A percentile compares a stretch with the other conserved stretches of the same genome.
Conservation (phyloP, 768 basidiomycete species). For the Leccinum uliginosum region DNA sequence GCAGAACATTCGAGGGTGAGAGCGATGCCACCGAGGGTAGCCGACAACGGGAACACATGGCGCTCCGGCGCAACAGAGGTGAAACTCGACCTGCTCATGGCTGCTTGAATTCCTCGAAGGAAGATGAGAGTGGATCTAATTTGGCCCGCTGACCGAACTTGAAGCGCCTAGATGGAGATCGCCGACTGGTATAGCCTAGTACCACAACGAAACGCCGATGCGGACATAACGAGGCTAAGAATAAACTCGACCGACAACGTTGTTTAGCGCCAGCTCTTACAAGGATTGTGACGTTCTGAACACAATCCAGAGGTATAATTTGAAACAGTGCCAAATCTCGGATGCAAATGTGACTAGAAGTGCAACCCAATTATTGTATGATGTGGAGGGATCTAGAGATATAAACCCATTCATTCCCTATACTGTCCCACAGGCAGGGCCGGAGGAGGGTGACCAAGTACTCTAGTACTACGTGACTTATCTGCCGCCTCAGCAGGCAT, state of each 20-base stretch:
- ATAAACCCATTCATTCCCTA: background rate
- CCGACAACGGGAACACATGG: conserved; percentile 13
- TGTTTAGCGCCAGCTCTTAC: no score
- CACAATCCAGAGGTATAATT: background rate
- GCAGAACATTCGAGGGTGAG: conserved; percentile 21
- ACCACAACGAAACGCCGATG: background rate
- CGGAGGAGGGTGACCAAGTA: background rate
- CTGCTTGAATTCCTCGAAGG: background rate
- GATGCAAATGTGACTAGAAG: background rate
- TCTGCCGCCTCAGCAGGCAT: background rate
- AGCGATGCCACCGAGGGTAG: conserved; percentile 15
- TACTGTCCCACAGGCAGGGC: background rate
- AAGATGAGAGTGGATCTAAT: background rate
- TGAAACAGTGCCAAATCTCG: background rate
- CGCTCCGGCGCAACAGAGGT: conserved; percentile 12
- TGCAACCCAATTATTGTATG: background rate
- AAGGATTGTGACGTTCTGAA: no score
- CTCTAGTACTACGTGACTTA: no score
- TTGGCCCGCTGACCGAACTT: no score
- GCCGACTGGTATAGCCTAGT: background rate
- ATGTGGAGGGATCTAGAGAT: background rate
- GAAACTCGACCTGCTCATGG: background rate
- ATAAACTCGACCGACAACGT: background rate
- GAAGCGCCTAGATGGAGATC: background rate
- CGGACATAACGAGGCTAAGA: background rate